Base-by-base conservation (phyloP, 805 yeast genomes). In the Osmozyma mogii region DNA sequence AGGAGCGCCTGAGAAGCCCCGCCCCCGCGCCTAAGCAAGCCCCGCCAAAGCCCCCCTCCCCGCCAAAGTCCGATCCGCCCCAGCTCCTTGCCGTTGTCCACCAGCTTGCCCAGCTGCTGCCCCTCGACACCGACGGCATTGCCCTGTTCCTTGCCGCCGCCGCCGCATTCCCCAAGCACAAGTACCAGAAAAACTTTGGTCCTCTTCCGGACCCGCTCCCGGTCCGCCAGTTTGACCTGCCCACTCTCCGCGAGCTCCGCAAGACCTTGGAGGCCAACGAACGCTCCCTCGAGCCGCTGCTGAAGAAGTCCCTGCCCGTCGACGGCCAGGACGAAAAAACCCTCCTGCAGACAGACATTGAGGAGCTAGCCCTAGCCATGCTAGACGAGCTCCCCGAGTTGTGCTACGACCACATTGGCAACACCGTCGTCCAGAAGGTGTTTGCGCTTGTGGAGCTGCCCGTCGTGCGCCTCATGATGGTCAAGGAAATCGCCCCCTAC, bases 361-460 rank as follows among this genome's bases (percentile, higher is more conserved):
- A 88, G 50, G 87, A 77, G 38, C 58, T 85, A 22, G 85, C 94
- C 5, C 50, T 85, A 30, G 81, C 85, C 4, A 84, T 89, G 88
- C 58, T 83, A 36, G 80, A 75, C 36, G 96, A 92, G 54, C 68
- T 92, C 35, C 95, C 96, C 2, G 95, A 84, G 48, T 65, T 92
- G 30, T 76, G 95, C 16, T 77, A 89, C 31, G 98, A 92, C 56
- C 92, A 92, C 49, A 63, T 92, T 31, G 98, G 98, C 13, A 92
- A 92, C 51, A 92, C 98, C 0, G 83, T 92, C 26, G 94, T 89
- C 11, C 98, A 92, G 58, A 88, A 87, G 52, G 58, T 92, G 17
- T 88, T 88, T 50, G 81, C 82, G 27, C 64, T 68, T 30, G 71
- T 85, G 25, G 54, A 60, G 25, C 72, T 84, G 4, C 73, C 79